Evolutionary conservation across 164 flowering plant genomes (phyloP).

Genomic region (Sedum album): DNA sequence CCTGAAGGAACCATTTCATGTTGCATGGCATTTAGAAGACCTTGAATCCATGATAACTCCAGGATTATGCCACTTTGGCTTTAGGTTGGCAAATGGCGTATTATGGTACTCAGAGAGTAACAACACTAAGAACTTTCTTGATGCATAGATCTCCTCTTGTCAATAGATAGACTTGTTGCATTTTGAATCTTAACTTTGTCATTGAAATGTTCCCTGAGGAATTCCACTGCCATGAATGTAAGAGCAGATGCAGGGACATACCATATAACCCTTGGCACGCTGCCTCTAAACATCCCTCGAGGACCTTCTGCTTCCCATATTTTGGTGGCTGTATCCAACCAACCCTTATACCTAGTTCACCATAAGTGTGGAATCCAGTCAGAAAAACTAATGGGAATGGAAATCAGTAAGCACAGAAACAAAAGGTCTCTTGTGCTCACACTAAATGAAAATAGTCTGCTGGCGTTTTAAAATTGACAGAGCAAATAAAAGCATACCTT

Average conservation of each 20-base stretch:
- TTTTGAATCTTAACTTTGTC: slow-evolving; percentile 21
- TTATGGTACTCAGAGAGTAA: background rate
- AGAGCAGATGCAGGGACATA: slow-evolving; percentile 92
- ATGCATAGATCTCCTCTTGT: slow-evolving; percentile 33
- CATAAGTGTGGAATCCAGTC: background rate
- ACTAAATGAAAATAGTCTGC: background rate
- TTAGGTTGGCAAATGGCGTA: background rate
- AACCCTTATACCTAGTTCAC: slow-evolving; percentile 58
- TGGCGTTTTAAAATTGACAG: background rate
- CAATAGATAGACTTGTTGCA: slow-evolving; percentile 43
- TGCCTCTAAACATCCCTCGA: slow-evolving; percentile 74
- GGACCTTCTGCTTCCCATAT: slow-evolving; percentile 67
- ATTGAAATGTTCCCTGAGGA: slow-evolving; percentile 70
- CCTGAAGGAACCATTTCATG: slow-evolving; percentile 3
- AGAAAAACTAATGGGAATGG: background rate
- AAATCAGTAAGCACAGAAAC: background rate
- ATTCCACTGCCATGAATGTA: slow-evolving; percentile 92
- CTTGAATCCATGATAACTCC: background rate
- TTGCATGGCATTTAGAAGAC: background rate
- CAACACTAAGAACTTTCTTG: slow-evolving; percentile 22
- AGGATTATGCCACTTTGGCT: background rate
- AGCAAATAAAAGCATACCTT: slow-evolving; percentile 33
- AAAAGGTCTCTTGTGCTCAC: background rate
- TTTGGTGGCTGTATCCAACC: slow-evolving; percentile 56
- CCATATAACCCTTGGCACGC: slow-evolving; percentile 85